Evolutionary conservation across 306 rosid genomes (phyloP).

Genomic region (Dalbergia oliveri): DNA sequence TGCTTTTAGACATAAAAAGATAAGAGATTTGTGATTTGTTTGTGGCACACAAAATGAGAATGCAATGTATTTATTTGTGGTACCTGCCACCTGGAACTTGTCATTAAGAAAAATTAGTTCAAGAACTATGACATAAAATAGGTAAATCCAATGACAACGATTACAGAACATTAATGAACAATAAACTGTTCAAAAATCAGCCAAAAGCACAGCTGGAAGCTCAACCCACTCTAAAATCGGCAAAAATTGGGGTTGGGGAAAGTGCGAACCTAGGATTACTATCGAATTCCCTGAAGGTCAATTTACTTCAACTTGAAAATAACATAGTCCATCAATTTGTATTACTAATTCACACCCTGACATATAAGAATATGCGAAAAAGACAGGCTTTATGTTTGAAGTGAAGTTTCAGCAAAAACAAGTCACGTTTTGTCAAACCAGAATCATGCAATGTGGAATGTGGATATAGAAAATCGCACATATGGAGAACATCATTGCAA

Average conservation of each 20-base stretch:
- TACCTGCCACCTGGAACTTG: not conserved
- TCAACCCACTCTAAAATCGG: slow-evolving; percentile 4
- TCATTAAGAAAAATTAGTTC: slow-evolving; percentile 1
- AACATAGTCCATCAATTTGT: slow-evolving; percentile 1
- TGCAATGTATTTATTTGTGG: slow-evolving; percentile 5
- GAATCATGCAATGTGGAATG: not conserved
- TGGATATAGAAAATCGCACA: not conserved
- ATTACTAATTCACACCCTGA: not conserved
- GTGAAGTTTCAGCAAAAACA: not conserved
- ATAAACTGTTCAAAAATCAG: not conserved
- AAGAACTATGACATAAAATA: not conserved
- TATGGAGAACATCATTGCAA: not conserved
- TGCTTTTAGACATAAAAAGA: not conserved
- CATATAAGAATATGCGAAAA: not conserved
- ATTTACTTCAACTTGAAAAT: slow-evolving; percentile 9
- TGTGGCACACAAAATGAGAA: not conserved
- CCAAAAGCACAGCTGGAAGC: slow-evolving; percentile 29
- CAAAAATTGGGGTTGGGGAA: not conserved
- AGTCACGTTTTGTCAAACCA: slow-evolving; percentile 9
- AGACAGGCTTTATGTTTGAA: not conserved
- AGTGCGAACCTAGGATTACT: slow-evolving; percentile 11
- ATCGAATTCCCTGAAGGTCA: not conserved
- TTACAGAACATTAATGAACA: slow-evolving; percentile 19
- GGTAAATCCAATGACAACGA: not conserved
- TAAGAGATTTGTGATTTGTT: not conserved